A percentile compares a stretch with the other conserved stretches of the same genome.
Evolutionary conservation across 2,329 filamentous ascomycete genomes (phyloP).

Genomic region (Aspergillus hiratsukae): DNA sequence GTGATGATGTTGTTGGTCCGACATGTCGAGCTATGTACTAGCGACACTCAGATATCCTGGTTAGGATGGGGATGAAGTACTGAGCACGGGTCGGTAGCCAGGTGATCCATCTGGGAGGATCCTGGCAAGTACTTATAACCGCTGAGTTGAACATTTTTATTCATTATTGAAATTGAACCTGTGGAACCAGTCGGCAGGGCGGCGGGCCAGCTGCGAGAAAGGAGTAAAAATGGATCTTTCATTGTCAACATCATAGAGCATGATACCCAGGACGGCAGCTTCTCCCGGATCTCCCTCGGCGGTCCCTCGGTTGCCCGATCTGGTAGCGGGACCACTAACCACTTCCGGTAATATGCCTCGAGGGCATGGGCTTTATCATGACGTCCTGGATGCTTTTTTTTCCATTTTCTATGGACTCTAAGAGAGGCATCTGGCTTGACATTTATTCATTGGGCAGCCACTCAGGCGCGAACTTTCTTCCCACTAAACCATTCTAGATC

Average conservation of each 20-base stretch:
- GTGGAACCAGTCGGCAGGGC: background rate
- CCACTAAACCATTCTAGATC: background rate
- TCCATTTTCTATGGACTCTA: too few relatives aligned
- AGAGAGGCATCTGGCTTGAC: too few relatives aligned
- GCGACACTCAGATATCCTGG: background rate
- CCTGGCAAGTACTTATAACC: constrained; percentile 1
- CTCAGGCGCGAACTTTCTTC: background rate
- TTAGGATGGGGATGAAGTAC: background rate
- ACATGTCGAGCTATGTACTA: background rate
- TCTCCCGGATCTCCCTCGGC: constrained; percentile 3
- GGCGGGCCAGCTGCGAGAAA: background rate
- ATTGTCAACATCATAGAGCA: background rate
- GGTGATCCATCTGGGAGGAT: background rate
- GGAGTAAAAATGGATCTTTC: background rate
- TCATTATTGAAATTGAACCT: background rate
- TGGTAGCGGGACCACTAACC: constrained; percentile 11
- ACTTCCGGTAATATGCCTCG: constrained; percentile 19
- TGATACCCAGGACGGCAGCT: background rate
- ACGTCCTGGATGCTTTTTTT: background rate
- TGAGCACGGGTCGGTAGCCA: background rate
- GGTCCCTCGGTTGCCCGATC: constrained; percentile 14
- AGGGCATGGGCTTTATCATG: background rate
- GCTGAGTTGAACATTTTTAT: background rate
- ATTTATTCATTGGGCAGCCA: background rate
- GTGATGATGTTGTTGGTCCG: constrained; percentile 3